phyloP scores from a whole-genome alignment of 1,284 basidiomycete genomes.

The Apiotrichum gracile region DNA sequence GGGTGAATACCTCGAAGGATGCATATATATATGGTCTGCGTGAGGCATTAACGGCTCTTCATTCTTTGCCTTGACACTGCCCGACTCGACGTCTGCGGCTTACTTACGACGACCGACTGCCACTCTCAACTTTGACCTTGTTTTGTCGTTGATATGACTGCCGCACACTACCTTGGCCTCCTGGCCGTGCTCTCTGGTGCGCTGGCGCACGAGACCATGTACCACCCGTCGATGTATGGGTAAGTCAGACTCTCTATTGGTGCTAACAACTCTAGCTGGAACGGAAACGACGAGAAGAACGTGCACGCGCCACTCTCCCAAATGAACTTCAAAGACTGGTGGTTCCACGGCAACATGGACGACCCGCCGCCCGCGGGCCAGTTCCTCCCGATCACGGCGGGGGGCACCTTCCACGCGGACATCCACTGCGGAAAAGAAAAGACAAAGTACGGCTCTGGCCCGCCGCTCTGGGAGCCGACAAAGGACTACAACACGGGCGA shows the following conservation, averaged over 20 bases:
- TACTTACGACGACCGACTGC: too few relatives aligned
- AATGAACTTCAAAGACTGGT: constrained; percentile 58
- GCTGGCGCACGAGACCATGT: constrained; percentile 34
- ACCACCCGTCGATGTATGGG: constrained; percentile 42
- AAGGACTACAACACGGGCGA: too few relatives aligned
- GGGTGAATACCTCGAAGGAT: too few relatives aligned
- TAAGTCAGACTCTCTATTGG: constrained; percentile 11
- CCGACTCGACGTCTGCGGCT: too few relatives aligned
- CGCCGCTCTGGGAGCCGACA: too few relatives aligned
- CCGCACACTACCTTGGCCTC: not conserved
- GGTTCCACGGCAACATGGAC: constrained; percentile 53
- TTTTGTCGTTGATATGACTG: too few relatives aligned
- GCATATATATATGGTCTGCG: too few relatives aligned
- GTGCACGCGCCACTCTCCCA: not conserved
- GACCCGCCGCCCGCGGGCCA: constrained; percentile 20
- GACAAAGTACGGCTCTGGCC: too few relatives aligned
- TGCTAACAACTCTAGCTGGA: constrained; percentile 3
- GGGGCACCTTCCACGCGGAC: constrained; percentile 13
- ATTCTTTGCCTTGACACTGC: too few relatives aligned
- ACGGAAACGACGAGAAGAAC: not conserved
- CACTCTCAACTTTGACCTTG: too few relatives aligned
- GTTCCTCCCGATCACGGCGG: constrained; percentile 37
- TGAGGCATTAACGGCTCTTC: too few relatives aligned
- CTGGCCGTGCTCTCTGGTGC: not conserved
- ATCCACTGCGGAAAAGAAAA: too few relatives aligned